Evolutionary conservation across 2,329 filamentous ascomycete genomes (phyloP), one percentile per base, ranked within the genome.

Genomic region (Stagonosporopsis vannaccii): DNA sequence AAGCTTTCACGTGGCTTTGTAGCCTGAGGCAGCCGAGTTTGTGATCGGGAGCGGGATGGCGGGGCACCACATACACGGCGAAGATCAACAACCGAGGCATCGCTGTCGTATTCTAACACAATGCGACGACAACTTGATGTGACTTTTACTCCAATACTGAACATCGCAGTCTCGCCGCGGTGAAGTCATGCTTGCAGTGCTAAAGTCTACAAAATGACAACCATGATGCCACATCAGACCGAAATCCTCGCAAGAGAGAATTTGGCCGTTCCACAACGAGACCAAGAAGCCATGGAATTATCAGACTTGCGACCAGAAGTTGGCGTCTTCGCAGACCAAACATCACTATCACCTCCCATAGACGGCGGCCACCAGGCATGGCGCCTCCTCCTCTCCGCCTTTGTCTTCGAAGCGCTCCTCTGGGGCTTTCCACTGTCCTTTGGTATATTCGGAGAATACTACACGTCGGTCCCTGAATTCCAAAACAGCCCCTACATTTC

Each of bases 351-450:
- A n/a, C 57, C 62, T 13, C 49, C 63, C 7, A 55, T 61, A 11
- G 63, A 66, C 19, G 41, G 59, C 13, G 63, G 63, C 25, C 33
- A 15, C 4, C 30, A 41, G 48, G 82, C 83, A 20, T 84, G 81
- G 78, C 64, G 83, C 1, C 80, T 84, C 45, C 72, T 85, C 11
- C 73, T 77, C 9, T 79, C 79, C 2, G 80, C 79, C 53, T 83
- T 81, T 56, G 59, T 82, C 3, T 75, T 84, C 25, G 82, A 85
- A 56, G 74, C 79, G 37, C 69, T 83, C 15, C 74, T 84, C n/a
- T 62, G 61, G 61, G 63, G 63, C 6, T 66, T 66, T 23, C 61
- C 64, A 0, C 50, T 70, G 9, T 62, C 60, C 12, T 70, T 67
- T 23, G 67, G 67, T n/a, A 56, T 70, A 17, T 67, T 68, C 42